A percentile compares a stretch with the other conserved stretches of the same genome.
Conservation (phyloP, 495 filamentous ascomycete species). For the Parmelia sp. region DNA sequence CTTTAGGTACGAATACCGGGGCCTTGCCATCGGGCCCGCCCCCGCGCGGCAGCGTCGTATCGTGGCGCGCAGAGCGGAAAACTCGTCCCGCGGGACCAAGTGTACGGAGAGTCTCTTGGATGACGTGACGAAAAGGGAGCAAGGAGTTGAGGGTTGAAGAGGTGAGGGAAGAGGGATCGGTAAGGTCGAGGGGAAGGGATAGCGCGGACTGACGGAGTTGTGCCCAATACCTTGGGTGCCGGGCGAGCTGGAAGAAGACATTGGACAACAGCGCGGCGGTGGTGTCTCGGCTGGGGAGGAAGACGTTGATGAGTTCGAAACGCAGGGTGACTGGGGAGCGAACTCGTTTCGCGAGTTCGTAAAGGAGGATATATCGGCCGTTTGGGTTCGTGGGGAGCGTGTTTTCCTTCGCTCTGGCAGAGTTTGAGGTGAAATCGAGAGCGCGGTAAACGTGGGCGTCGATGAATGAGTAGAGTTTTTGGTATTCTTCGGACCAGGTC, state of each 20-base stretch:
- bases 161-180: conserved; percentile 21
- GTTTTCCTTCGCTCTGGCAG: neutral
- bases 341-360: conserved; percentile 35
- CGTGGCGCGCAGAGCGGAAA: conserved; percentile 33
- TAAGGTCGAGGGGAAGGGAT: neutral
- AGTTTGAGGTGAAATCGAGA: neutral
- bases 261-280: conserved; percentile 52
- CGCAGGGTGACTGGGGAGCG: conserved; percentile 30
- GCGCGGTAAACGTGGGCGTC: conserved; percentile 13
- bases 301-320: conserved; percentile 34
- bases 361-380: conserved; percentile 36
- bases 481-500: neutral
- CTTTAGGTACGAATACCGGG: conserved; percentile 44
- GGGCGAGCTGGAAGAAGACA: conserved; percentile 55
- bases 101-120: conserved; percentile 12
- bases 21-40: conserved; percentile 58
- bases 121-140: neutral
- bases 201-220: conserved; percentile 32
- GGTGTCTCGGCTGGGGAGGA: conserved; percentile 58
- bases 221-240: conserved; percentile 42
- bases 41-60: conserved; percentile 51
- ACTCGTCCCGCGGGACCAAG: conserved; percentile 56
- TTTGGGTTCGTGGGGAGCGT: neutral
- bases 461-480: conserved; percentile 12
- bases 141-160: conserved; percentile 4